Percentiles rank a stretch among this genome's conserved stretches.
Conservation (phyloP, 2,329 filamentous ascomycete species). For the Fusarium sp. region DNA sequence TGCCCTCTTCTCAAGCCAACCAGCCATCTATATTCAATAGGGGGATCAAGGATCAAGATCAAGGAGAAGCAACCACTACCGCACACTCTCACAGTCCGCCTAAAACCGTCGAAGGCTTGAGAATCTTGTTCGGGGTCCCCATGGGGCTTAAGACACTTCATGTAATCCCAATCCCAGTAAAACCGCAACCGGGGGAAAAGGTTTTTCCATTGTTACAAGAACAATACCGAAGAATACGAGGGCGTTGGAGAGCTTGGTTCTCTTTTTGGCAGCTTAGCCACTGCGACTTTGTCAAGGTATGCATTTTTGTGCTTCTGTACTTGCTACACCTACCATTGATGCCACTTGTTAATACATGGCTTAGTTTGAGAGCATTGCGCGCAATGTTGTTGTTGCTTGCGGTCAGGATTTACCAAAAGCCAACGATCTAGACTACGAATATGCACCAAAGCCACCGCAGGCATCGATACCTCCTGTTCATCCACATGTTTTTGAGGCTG, state of each 20-base stretch:
- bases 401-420: slow-evolving; percentile 12
- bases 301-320: not conserved
- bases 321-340: not conserved
- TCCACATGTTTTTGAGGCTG: slow-evolving; percentile 20
- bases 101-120: not conserved
- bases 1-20: not conserved
- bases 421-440: slow-evolving; percentile 11
- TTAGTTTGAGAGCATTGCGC: slow-evolving; percentile 14
- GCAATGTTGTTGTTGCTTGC: slow-evolving; percentile 14
- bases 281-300: slow-evolving; percentile 25
- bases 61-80: too few species aligned
- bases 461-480: slow-evolving; percentile 13
- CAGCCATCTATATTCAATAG: not conserved
- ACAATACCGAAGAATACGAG: slow-evolving; percentile 12
- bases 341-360: not conserved
- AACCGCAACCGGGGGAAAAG: not conserved
- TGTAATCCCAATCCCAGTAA: slow-evolving; percentile 2
- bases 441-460: slow-evolving; percentile 17
- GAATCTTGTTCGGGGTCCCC: slow-evolving; percentile 15
- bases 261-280: slow-evolving; percentile 26
- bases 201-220: slow-evolving; percentile 6
- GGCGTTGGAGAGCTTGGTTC: slow-evolving; percentile 4
- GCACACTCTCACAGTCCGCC: not conserved
- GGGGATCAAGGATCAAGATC: not conserved
- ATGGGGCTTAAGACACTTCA: slow-evolving; percentile 11